These are phyloP conservation scores for Phytophthora citrophthora DNA, from an alignment of 352 stramenopile species.

Conservation along the genomic window DNA sequence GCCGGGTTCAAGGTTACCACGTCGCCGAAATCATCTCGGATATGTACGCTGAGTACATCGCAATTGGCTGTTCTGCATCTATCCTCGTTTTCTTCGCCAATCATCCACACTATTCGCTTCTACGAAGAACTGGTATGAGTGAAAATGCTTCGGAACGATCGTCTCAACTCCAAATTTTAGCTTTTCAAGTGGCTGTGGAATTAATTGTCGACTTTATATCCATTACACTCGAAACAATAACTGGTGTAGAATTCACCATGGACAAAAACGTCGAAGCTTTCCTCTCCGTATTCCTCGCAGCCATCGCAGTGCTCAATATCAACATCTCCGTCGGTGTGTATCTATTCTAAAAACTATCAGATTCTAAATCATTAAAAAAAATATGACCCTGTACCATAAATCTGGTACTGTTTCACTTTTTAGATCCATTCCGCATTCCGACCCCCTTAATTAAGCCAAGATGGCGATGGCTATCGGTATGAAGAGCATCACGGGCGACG, in stretches of 20 bases:
- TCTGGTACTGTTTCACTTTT: background rate
- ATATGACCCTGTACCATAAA: background rate
- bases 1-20: slow-evolving; percentile 21
- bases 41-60: slow-evolving; percentile 51
- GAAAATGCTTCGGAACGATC: background rate
- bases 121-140: slow-evolving; percentile 5
- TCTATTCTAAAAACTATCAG: slow-evolving; percentile 12
- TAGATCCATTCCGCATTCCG: background rate
- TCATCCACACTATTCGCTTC: slow-evolving; percentile 34
- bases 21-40: slow-evolving; percentile 30
- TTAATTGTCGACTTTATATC: slow-evolving; percentile 30
- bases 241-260: slow-evolving; percentile 23
- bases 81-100: slow-evolving; percentile 40
- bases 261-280: slow-evolving; percentile 21
- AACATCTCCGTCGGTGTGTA: slow-evolving; percentile 37
- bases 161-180: slow-evolving; percentile 9
- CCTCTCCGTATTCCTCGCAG: slow-evolving; percentile 30
- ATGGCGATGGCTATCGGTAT: slow-evolving; percentile 44
- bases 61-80: slow-evolving; percentile 36
- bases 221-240: slow-evolving; percentile 28
- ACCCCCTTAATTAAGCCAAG: background rate
- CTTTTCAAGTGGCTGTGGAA: slow-evolving; percentile 21
- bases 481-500: slow-evolving; percentile 90
- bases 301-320: slow-evolving; percentile 42
- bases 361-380: background rate